These are phyloP conservation scores for Aspergillus conjunctus DNA, from an alignment of 495 filamentous ascomycete species.

Conservation along the genomic window DNA sequence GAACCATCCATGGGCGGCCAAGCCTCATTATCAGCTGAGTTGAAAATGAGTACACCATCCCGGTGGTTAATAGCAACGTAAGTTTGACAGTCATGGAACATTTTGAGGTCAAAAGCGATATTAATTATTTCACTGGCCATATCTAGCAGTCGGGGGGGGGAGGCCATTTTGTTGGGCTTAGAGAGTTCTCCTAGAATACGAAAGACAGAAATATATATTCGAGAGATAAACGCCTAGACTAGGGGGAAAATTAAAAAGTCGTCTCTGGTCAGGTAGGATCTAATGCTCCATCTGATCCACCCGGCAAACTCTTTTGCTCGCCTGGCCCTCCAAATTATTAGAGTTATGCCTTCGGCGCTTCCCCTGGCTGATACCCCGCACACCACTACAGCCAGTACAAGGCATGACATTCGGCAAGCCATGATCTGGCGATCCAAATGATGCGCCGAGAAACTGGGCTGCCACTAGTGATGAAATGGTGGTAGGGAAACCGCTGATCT, in stretches of 20 bases:
- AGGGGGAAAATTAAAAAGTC: too few species aligned
- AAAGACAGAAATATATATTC: background rate
- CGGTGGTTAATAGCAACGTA: conserved; percentile 10
- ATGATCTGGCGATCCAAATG: conserved; percentile 25
- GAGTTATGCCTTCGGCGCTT: background rate
- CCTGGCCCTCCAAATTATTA: background rate
- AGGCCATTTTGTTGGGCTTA: background rate
- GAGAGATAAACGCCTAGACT: background rate
- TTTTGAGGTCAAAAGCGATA: conserved; percentile 1
- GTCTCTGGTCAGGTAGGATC: too few species aligned
- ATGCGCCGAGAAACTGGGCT: conserved; percentile 13
- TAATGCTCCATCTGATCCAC: background rate
- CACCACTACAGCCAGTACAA: conserved; percentile 8
- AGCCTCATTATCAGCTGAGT: conserved; percentile 6
- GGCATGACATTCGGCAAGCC: conserved; percentile 8
- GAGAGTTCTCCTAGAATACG: background rate
- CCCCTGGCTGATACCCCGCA: background rate
- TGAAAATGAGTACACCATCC: conserved; percentile 8
- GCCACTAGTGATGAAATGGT: conserved; percentile 18
- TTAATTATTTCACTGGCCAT: conserved; percentile 1
- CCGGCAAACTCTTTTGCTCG: conserved; percentile 11
- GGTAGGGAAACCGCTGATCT: conserved; percentile 26
- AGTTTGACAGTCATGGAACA: conserved; percentile 8
- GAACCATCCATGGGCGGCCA: conserved; percentile 9
- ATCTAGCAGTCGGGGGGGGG: background rate